Base-by-base conservation (phyloP, 768 basidiomycete genomes). In the Podaxis sp. region DNA sequence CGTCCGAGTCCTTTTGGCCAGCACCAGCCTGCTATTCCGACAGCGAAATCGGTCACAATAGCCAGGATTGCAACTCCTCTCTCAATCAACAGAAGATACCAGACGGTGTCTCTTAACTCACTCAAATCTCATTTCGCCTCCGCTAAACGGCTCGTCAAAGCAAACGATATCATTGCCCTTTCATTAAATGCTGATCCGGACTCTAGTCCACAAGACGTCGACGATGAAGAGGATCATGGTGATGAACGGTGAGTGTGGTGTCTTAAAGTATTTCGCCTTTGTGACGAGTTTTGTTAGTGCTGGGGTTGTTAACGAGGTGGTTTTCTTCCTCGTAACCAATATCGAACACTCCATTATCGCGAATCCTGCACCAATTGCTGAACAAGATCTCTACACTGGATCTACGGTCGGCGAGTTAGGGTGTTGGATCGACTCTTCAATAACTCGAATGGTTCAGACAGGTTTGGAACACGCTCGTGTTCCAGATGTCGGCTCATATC, bases 21-120 rank as follows among this genome's bases (percentile, higher is more conserved):
- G 10, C 75, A 77, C 4, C 74, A 77, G 58, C 88, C 88, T 30
- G 73, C 80, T 7, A 77, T 95, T 30, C 93, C 94, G 2, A 83
- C 75, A 20, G 95, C 94, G 6, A 78, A 76, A 58, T 77, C 84
- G 1, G 75, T 96, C 22, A 91, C 89, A 0, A 78, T 97, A 56
- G 90, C 93, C 1, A 85, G 92, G n/a, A 79, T 97, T 6, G 86
- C 90, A 0, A 91, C 93, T 0, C 87, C 91, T 0, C 74, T 87
- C 59, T 86, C 91, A 1, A 85, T 81, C 12, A 84, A 86, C 71
- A 84, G 86, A 48, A 71, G 75, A 36, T 89, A 89, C 69, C 90
- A 94, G 69, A 69, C 78, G 0, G 69, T 84, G 5, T 87, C 89
- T 68, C 69, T 93, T 24, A 76, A 77, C 20, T 83, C 84, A 5